A percentile compares a stretch with the other conserved stretches of the same genome.
These are phyloP conservation scores for Boletus rubropictus DNA, from an alignment of 768 basidiomycete species.

Conservation along the genomic window DNA sequence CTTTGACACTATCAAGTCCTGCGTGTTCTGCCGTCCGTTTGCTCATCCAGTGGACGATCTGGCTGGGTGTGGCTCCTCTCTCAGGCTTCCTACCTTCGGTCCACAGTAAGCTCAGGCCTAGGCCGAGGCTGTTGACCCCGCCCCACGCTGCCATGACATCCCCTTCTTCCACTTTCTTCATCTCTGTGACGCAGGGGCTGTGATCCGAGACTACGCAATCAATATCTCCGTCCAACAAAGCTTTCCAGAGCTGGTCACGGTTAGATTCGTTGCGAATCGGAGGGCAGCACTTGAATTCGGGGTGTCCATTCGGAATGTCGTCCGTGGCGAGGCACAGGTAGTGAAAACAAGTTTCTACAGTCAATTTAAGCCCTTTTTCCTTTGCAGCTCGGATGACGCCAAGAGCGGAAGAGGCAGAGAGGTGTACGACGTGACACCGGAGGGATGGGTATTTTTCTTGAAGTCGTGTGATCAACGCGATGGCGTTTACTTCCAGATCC, in stretches of 20 bases:
- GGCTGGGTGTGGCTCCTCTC: conserved; percentile 47
- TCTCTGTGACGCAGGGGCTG: conserved; percentile 77
- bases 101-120: conserved; percentile 86
- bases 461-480: conserved; percentile 66
- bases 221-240: conserved; percentile 74
- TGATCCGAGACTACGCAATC: conserved; percentile 96
- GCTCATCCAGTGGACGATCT: conserved; percentile 73
- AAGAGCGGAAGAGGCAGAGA: conserved; percentile 81
- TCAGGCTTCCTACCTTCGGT: conserved; percentile 62
- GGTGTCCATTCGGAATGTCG: conserved; percentile 64
- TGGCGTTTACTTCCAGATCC: conserved; percentile 73
- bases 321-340: conserved; percentile 78
- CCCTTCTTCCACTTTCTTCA: conserved; percentile 75
- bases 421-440: conserved; percentile 91
- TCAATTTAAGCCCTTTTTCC: conserved; percentile 59
- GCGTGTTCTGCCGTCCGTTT: conserved; percentile 74
- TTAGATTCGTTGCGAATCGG: conserved; percentile 78
- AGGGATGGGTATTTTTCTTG: conserved; percentile 58
- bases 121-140: conserved; percentile 85
- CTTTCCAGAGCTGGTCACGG: conserved; percentile 73
- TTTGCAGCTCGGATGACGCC: conserved; percentile 69
- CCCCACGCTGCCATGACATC: conserved; percentile 93
- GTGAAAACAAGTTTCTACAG: conserved; percentile 97
- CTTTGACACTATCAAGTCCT: conserved; percentile 64
- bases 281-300: conserved; percentile 96